Percentiles rank a stretch among this genome's conserved stretches.
Conservation (phyloP, 2,329 filamentous ascomycete genomes). For the Cercospora zeae-maydis region DNA sequence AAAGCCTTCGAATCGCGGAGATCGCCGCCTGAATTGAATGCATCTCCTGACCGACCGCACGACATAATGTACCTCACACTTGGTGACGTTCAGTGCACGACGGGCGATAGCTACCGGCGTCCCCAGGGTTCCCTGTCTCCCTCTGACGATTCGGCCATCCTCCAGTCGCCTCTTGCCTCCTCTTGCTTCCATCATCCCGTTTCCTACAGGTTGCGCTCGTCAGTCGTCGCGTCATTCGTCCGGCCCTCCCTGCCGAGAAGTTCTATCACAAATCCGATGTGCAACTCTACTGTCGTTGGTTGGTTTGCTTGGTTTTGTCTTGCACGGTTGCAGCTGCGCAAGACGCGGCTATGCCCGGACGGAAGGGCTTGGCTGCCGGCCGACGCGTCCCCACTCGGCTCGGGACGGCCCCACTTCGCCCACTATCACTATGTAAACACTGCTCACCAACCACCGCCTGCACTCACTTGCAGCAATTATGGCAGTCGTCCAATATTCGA, state of each 20-base stretch:
- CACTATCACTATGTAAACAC: too few species aligned
- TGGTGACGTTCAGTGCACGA: neutral
- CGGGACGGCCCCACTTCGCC: too few species aligned
- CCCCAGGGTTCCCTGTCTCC: neutral
- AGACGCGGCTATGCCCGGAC: too few species aligned
- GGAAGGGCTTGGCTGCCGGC: too few species aligned
- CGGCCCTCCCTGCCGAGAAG: neutral
- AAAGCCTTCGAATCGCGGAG: slow-evolving; percentile 30
- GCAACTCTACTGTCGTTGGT: neutral
- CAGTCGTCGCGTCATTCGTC: neutral
- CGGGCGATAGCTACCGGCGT: neutral
- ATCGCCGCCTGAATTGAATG: neutral
- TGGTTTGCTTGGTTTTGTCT: too few species aligned
- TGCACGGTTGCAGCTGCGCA: too few species aligned
- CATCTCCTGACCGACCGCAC: neutral
- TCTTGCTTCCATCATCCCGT: neutral
- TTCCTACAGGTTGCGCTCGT: neutral
- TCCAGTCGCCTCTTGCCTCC: neutral
- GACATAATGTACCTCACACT: neutral
- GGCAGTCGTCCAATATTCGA: too few species aligned
- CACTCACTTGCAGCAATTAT: too few species aligned
- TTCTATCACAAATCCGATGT: neutral
- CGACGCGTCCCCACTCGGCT: too few species aligned
- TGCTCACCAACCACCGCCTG: too few species aligned
- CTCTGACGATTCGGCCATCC: neutral